Conservation (phyloP, 108 stramenopile species). For the Cylindrotheca closterium region DNA sequence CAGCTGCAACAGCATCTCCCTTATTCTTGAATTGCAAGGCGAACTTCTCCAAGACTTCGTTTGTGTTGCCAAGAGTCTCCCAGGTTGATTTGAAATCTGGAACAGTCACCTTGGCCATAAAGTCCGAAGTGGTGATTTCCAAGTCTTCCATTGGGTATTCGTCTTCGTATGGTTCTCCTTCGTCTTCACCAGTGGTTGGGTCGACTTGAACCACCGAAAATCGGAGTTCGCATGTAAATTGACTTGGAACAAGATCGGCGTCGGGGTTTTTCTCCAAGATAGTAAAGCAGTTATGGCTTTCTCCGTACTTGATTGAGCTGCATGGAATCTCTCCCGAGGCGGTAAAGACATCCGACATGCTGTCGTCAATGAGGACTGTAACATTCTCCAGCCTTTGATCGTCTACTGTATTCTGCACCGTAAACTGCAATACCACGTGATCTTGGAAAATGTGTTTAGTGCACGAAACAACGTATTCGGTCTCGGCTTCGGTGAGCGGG, state of each 20-base stretch:
- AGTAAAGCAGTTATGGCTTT: slow-evolving; percentile 75
- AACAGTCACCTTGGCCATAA: slow-evolving; percentile 90
- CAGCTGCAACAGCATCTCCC: slow-evolving; percentile 78
- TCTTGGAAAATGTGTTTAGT: slow-evolving; percentile 90
- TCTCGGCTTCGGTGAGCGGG: slow-evolving; percentile 83
- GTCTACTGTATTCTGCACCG: slow-evolving; percentile 92
- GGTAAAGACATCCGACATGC: slow-evolving; percentile 57
- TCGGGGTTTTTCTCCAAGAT: slow-evolving; percentile 60
- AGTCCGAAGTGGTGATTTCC: slow-evolving; percentile 83
- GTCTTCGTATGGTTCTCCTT: slow-evolving; percentile 84
- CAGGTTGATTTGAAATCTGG: slow-evolving; percentile 87
- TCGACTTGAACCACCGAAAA: slow-evolving; percentile 84
- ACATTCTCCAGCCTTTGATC: slow-evolving; percentile 87
- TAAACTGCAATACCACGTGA: slow-evolving; percentile 91
- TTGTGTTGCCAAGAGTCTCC: slow-evolving; percentile 76
- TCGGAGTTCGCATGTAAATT: slow-evolving; percentile 71
- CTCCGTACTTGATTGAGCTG: slow-evolving; percentile 61
- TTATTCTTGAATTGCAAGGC: slow-evolving; percentile 88
- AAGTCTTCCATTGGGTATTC: slow-evolving; percentile 93
- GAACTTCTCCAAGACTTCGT: slow-evolving; percentile 93
- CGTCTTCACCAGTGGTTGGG: slow-evolving; percentile 75
- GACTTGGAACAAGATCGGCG: slow-evolving; percentile 30
- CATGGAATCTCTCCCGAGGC: slow-evolving; percentile 59
- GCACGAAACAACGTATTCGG: slow-evolving; percentile 88
- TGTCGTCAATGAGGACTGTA: slow-evolving; percentile 81